A percentile compares a stretch with the other conserved stretches of the same genome.
Conservation (phyloP, 306 rosid genomes). For the Acacia melanoxylon region DNA sequence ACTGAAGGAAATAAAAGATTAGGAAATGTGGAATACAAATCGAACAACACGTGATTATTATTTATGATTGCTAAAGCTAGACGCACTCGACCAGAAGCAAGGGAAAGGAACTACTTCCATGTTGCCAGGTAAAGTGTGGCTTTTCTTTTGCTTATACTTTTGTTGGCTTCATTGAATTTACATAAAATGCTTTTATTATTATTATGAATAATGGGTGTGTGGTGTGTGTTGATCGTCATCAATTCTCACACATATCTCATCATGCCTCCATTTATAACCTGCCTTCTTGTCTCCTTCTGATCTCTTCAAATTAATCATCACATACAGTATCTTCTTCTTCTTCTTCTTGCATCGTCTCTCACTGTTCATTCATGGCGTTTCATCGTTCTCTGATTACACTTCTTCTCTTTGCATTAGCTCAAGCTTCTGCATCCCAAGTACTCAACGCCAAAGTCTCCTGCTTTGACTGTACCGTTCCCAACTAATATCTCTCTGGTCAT, state of each 20-base stretch:
- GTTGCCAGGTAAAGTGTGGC: background rate
- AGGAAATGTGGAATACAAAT: background rate
- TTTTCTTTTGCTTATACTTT: background rate
- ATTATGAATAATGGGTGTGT: too few species aligned
- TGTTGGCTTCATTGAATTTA: background rate
- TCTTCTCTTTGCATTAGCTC: conserved; percentile 52
- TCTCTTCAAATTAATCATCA: background rate
- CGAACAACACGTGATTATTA: background rate
- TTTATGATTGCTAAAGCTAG: background rate
- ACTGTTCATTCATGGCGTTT: conserved; percentile 48
- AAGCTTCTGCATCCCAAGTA: conserved; percentile 44
- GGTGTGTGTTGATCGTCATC: too few species aligned
- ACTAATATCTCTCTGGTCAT: conserved; percentile 54
- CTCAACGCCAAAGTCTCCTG: conserved; percentile 70
- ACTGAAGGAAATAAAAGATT: background rate
- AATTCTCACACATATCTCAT: background rate
- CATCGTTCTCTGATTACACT: conserved; percentile 35
- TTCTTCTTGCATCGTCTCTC: background rate
- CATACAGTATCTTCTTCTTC: background rate
- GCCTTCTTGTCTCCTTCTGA: background rate
- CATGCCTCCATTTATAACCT: background rate
- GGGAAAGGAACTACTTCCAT: background rate
- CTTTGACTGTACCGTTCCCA: conserved; percentile 66
- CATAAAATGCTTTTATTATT: background rate
- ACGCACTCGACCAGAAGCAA: background rate